These are phyloP conservation scores for Blastobotrys niveus DNA, from an alignment of 1,139 yeast genomes.

Conservation along the genomic window DNA sequence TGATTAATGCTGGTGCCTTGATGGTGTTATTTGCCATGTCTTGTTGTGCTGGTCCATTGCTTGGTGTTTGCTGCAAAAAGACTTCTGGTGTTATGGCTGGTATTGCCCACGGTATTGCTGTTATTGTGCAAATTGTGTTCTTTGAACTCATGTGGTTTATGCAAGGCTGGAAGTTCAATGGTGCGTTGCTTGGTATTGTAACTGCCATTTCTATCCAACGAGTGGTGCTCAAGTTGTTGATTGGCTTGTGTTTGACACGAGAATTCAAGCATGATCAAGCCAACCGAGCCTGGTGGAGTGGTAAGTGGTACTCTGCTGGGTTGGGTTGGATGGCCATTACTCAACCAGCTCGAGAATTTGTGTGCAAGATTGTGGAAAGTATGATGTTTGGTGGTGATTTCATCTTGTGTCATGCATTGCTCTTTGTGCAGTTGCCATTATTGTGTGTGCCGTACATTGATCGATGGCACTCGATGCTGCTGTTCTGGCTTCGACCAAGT, in stretches of 20 bases:
- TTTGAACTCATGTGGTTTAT: conserved; percentile 96
- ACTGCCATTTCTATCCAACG: conserved; percentile 87
- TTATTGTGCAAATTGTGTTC: conserved; percentile 74
- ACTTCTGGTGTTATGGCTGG: conserved; percentile 98
- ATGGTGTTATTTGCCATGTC: conserved; percentile 68
- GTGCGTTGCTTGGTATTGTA: conserved; percentile 80
- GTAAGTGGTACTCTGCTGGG: conserved; percentile 97
- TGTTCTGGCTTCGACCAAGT: conserved; percentile 98
- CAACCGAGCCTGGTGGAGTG: conserved; percentile 99
- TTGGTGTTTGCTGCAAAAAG: conserved; percentile 94
- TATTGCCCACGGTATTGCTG: conserved; percentile 93
- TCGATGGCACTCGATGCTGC: conserved; percentile 97
- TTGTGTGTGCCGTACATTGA: conserved; percentile 83
- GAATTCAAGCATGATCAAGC: conserved; percentile 97
- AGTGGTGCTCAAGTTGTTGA: conserved; percentile 77
- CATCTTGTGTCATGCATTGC: conserved; percentile 78
- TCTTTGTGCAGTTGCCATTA: conserved; percentile 86
- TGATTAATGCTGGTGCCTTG: conserved; percentile 68
- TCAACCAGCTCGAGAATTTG: conserved; percentile 94
- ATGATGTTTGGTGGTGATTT: conserved; percentile 98
- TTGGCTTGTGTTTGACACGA: conserved; percentile 77
- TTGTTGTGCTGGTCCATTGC: conserved; percentile 95
- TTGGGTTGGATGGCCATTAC: conserved; percentile 95
- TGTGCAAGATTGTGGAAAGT: conserved; percentile 89
- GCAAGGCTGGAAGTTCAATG: conserved; percentile 85